phyloP scores from a whole-genome alignment of 345 rosid genomes.

The Rhizophora apiculata region DNA sequence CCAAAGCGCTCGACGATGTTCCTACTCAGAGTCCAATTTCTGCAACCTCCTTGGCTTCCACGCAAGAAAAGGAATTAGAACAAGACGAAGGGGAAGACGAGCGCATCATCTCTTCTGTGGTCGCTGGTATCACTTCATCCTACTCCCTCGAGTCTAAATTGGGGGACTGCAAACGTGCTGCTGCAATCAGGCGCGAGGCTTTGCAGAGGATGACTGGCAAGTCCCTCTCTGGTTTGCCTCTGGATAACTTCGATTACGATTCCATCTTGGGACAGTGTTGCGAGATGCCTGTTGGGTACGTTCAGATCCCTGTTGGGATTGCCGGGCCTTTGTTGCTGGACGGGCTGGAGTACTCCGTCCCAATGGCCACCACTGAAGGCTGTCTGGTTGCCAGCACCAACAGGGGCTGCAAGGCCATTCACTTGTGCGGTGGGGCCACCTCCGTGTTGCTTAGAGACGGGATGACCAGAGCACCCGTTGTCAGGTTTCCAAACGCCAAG shows the following conservation, averaged over 20 bases:
- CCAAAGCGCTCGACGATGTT: slow-evolving; percentile 9
- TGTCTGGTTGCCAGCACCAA: slow-evolving; percentile 47
- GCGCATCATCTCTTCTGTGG: slow-evolving; percentile 34
- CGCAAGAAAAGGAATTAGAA: no score
- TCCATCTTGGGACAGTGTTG: slow-evolving; percentile 49
- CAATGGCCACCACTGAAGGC: slow-evolving; percentile 53
- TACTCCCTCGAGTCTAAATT: slow-evolving; percentile 43
- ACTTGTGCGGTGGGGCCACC: slow-evolving; percentile 39
- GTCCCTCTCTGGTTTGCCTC: slow-evolving; percentile 35
- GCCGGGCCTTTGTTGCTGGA: slow-evolving; percentile 43
- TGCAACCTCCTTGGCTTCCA: neutral
- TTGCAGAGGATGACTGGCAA: slow-evolving; percentile 32
- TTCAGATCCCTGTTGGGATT: slow-evolving; percentile 46
- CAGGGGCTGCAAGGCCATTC: slow-evolving; percentile 46
- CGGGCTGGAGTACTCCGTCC: slow-evolving; percentile 37
- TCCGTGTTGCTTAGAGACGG: slow-evolving; percentile 38
- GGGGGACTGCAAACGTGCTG: slow-evolving; percentile 41
- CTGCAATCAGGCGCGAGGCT: slow-evolving; percentile 38
- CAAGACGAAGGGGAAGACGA: slow-evolving; percentile 24
- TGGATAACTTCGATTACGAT: slow-evolving; percentile 37
- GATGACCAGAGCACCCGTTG: slow-evolving; percentile 43
- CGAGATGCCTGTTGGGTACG: slow-evolving; percentile 47
- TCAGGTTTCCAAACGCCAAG: slow-evolving; percentile 30
- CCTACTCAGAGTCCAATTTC: neutral
- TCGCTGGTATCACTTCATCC: slow-evolving; percentile 32